Evolutionary conservation across 257 asterid species (phyloP).

Genomic region (Nicotiana knightiana): DNA sequence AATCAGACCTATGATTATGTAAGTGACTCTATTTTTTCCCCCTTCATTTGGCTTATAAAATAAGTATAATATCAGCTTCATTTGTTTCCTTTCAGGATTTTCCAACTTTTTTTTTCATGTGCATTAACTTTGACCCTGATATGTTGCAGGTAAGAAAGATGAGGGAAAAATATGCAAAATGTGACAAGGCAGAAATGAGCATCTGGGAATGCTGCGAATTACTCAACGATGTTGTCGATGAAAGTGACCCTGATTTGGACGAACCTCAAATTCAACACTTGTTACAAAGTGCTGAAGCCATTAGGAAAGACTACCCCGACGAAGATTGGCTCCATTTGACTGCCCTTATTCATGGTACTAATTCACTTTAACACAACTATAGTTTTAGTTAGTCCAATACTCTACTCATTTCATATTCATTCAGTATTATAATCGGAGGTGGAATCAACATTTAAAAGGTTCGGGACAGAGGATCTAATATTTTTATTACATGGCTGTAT

Average conservation of each 20-base stretch:
- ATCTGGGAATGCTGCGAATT: slow-evolving; percentile 96
- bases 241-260: slow-evolving; percentile 59
- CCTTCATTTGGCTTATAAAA: background rate
- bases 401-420: too few species aligned
- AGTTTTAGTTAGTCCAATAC: background rate
- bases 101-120: background rate
- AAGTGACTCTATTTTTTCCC: slow-evolving; percentile 17
- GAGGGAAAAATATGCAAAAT: slow-evolving; percentile 58
- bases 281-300: slow-evolving; percentile 87
- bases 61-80: background rate
- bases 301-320: slow-evolving; percentile 72
- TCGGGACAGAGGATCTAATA: too few species aligned
- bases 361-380: background rate
- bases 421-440: too few species aligned
- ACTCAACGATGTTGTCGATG: slow-evolving; percentile 35
- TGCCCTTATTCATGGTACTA: slow-evolving; percentile 72
- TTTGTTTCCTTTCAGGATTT: background rate
- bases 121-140: background rate
- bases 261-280: slow-evolving; percentile 94
- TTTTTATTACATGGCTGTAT: too few species aligned
- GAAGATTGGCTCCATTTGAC: slow-evolving; percentile 92
- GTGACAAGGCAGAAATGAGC: slow-evolving; percentile 73
- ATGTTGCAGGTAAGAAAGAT: slow-evolving; percentile 52
- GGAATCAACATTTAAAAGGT: too few species aligned
- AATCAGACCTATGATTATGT: slow-evolving; percentile 67